Conservation (phyloP, 1,284 basidiomycete species). For the Anthracocystis setariae region DNA sequence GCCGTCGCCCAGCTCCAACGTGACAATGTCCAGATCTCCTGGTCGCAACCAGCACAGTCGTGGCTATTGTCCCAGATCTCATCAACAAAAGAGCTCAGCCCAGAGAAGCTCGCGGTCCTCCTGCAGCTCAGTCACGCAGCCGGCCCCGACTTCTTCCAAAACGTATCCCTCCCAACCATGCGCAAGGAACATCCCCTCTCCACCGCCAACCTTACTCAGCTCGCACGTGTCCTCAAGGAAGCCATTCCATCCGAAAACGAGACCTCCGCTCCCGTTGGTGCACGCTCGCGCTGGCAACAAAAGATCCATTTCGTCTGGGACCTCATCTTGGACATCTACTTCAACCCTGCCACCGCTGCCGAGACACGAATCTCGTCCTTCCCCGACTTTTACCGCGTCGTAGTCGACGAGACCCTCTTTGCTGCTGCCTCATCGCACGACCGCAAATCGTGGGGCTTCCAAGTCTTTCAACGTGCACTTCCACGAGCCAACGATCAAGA, state of each 20-base stretch:
- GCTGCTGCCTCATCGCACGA: conserved; percentile 83
- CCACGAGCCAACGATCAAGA: conserved; percentile 76
- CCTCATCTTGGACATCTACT: conserved; percentile 79
- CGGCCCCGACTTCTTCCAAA: conserved; percentile 48
- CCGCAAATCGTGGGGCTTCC: conserved; percentile 95
- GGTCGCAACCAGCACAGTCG: conserved; percentile 42
- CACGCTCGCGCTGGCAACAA: conserved; percentile 78
- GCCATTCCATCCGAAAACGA: conserved; percentile 74
- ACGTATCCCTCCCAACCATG: conserved; percentile 67
- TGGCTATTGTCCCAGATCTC: conserved; percentile 48
- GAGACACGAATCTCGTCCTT: conserved; percentile 75
- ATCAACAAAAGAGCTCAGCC: conserved; percentile 75
- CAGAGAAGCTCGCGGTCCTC: conserved; percentile 86
- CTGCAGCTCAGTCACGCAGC: conserved; percentile 72
- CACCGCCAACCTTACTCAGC: conserved; percentile 75
- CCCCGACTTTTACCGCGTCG: conserved; percentile 87
- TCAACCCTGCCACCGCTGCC: conserved; percentile 68
- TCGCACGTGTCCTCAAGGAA: conserved; percentile 72
- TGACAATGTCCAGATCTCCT: conserved; percentile 16
- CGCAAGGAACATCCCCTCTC: conserved; percentile 78
- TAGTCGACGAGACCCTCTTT: conserved; percentile 92
- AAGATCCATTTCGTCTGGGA: conserved; percentile 94
- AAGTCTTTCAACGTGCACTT: conserved; percentile 84
- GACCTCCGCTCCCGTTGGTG: conserved; percentile 69
- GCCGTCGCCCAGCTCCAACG: conserved; percentile 35